Base-by-base conservation (phyloP, 73 alveolate genomes). In the Tetrahymena elliotti region DNA sequence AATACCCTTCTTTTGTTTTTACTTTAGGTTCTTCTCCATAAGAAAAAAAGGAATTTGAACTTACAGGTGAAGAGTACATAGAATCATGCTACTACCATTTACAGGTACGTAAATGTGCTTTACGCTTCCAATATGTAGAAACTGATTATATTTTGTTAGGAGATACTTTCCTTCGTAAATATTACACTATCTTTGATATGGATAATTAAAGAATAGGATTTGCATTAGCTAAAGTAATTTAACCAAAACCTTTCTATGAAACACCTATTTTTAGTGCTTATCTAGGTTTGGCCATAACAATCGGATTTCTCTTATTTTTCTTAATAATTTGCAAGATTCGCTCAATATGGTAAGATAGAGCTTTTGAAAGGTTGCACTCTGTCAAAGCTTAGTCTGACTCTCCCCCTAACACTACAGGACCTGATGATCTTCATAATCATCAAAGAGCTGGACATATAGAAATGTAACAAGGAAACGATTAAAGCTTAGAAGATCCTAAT, bases 141-240 rank as follows among this genome's bases (percentile, higher is more conserved):
- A 93, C 93, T 35, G 39, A 95, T 95, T 97, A 96, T 97, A 83
- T 97, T 95, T 96, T 98, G 84, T 97, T 98, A 93, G 99, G 99
- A 93, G 98, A 96, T 93, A 96, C 97, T 93, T 97, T 98, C 98
- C 96, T 98, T 97, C 97, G 99, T 93, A 97, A 97, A 96, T 97
- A 96, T 97, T 97, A 96, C 96, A 82, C 99, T 20, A 96, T 94
- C 95, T 98, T 97, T 97, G 98, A 97, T 96, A 96, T 93, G 97
- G 93, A 97, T 83, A 53, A 97, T 94, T 88, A 93, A 97, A 97
- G 97, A 93, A 98, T 97, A n/a, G 98, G 98, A 4, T 97, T 97
- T 68, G 98, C 98, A 10, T 83, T 83, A 92, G 41, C 93, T 3
- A 88, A 68, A 68, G 88, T 68, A 0, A 68, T 68, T 4, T 36